Evolutionary conservation across 371 early-diverging fungal genomes (phyloP).

Genomic region (Rhizopus sp.): DNA sequence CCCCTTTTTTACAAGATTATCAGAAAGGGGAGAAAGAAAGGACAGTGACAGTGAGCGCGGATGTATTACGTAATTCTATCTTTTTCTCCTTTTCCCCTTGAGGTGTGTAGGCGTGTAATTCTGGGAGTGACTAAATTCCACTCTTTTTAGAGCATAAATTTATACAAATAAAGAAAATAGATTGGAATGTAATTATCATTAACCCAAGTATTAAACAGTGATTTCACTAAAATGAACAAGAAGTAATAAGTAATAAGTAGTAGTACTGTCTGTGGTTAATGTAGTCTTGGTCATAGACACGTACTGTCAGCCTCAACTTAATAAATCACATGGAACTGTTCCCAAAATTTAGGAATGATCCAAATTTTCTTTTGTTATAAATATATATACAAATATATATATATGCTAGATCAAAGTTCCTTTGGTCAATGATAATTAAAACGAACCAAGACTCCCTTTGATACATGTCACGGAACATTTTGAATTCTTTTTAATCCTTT

Average conservation of each 20-base stretch:
- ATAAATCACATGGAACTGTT: background rate
- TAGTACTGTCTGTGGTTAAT: background rate
- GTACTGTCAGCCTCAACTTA: background rate
- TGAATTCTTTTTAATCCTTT: background rate
- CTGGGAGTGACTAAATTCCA: slow-evolving; percentile 6
- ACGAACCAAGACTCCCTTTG: background rate
- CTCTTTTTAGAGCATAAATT: background rate
- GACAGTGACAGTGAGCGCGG: too few species aligned
- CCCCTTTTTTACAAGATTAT: too few species aligned
- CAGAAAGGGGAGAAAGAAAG: too few species aligned
- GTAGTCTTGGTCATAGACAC: background rate
- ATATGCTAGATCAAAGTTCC: background rate
- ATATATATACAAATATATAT: background rate
- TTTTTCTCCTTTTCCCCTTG: too few species aligned
- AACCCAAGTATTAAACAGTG: background rate
- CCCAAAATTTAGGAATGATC: slow-evolving; percentile 1
- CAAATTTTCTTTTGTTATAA: background rate
- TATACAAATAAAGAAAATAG: slow-evolving; percentile 8
- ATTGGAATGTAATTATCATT: slow-evolving; percentile 1
- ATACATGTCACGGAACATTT: slow-evolving; percentile 5
- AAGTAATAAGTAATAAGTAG: background rate
- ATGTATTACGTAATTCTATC: too few species aligned
- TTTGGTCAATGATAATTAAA: slow-evolving; percentile 2
- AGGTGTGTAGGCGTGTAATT: background rate
- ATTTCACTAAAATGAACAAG: background rate